These are phyloP conservation scores for Penicillium sp. DNA, from an alignment of 2,329 filamentous ascomycete genomes.

Conservation along the genomic window DNA sequence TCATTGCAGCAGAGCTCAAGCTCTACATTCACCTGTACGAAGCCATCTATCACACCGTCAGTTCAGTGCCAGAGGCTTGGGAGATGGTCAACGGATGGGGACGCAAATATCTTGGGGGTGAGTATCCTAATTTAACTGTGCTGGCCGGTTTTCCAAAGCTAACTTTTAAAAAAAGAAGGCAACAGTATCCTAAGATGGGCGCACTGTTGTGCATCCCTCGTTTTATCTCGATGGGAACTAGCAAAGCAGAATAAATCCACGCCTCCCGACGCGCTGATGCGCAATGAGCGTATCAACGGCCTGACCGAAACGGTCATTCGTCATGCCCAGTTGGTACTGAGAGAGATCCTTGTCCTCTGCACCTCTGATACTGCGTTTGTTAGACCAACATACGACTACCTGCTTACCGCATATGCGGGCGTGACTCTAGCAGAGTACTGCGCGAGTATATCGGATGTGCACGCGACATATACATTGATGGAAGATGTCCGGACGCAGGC, in stretches of 20 bases:
- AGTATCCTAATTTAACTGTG: neutral
- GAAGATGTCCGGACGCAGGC: constrained; percentile 6
- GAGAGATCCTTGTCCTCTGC: constrained; percentile 1
- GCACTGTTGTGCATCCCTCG: constrained; percentile 2
- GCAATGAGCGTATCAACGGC: neutral
- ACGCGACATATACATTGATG: constrained; percentile 8
- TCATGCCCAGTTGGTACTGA: constrained; percentile 2
- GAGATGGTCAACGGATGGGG: constrained; percentile 4
- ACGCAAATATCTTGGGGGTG: constrained; percentile 1
- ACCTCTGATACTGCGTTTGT: constrained; percentile 1
- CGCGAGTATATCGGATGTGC: constrained; percentile 3
- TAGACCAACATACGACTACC: constrained; percentile 6
- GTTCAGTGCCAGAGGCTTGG: constrained; percentile 3
- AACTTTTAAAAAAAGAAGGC: neutral
- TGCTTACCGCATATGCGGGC: constrained; percentile 7
- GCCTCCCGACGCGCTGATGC: neutral
- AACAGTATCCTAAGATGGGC: constrained; percentile 1
- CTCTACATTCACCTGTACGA: constrained; percentile 6
- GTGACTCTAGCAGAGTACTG: constrained; percentile 7
- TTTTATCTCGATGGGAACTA: constrained; percentile 7
- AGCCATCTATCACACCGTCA: neutral
- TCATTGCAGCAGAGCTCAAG: constrained; percentile 7
- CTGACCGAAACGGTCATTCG: constrained; percentile 4
- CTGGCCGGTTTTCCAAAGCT: fast-evolving
- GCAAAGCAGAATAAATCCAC: constrained; percentile 3